Percentiles rank a stretch among this genome's conserved stretches.
phyloP scores from a whole-genome alignment of 1,139 yeast genomes.

The Hansenula lynferdii region DNA sequence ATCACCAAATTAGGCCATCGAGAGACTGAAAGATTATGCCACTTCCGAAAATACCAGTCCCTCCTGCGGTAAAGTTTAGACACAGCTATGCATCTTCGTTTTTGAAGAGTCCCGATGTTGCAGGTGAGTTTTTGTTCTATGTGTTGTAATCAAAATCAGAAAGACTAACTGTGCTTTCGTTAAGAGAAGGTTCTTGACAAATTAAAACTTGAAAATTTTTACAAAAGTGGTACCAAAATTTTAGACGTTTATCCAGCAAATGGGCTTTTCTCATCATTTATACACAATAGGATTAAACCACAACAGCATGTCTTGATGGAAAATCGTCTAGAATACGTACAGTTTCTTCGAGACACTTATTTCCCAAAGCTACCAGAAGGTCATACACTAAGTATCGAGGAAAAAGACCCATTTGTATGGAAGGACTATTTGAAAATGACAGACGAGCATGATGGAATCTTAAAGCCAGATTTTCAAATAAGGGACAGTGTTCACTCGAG shows the following conservation, averaged over 20 bases:
- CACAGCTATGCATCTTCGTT: too few relatives aligned
- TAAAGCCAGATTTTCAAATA: conserved; percentile 36
- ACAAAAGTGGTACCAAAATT: conserved; percentile 37
- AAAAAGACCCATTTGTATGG: conserved; percentile 62
- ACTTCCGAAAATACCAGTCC: too few relatives aligned
- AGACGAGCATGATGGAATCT: conserved; percentile 34
- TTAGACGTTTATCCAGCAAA: conserved; percentile 61
- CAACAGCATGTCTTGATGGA: conserved; percentile 56
- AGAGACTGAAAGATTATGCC: too few relatives aligned
- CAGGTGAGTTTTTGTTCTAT: too few relatives aligned
- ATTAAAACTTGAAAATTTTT: too few relatives aligned
- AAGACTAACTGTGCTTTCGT: too few relatives aligned
- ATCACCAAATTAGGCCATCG: too few relatives aligned
- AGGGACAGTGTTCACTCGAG: conserved; percentile 53
- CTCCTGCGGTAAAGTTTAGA: too few relatives aligned
- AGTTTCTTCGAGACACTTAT: conserved; percentile 24
- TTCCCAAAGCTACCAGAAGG: conserved; percentile 26
- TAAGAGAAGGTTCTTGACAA: too few relatives aligned
- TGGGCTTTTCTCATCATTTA: conserved; percentile 43
- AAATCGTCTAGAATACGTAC: conserved; percentile 34
- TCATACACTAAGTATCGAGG: conserved; percentile 11
- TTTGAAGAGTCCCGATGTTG: too few relatives aligned
- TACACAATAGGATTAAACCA: conserved; percentile 56
- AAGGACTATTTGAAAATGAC: conserved; percentile 43
- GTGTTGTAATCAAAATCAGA: too few relatives aligned